A percentile compares a stretch with the other conserved stretches of the same genome.
These are phyloP conservation scores for Ophiostoma populinum DNA, from an alignment of 2,329 filamentous ascomycete genomes.

Conservation along the genomic window DNA sequence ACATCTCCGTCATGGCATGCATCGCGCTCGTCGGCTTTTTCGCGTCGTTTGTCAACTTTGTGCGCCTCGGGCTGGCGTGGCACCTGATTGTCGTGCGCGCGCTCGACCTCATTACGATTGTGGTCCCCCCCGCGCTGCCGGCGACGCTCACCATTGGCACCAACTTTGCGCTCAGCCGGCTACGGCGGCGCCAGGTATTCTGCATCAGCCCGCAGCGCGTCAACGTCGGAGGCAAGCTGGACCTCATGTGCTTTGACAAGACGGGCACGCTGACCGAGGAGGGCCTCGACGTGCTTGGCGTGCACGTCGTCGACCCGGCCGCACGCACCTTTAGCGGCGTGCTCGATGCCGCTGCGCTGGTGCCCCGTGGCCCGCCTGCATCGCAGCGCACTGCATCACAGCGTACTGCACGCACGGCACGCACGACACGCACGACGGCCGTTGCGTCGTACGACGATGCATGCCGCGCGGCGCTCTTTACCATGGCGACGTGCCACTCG, in stretches of 20 bases:
- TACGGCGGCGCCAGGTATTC: conserved; percentile 84
- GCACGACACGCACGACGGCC: too few relatives aligned
- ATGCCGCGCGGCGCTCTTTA: conserved; percentile 54
- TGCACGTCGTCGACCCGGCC: conserved; percentile 55
- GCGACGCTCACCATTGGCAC: conserved; percentile 93
- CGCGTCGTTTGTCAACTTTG: conserved; percentile 83
- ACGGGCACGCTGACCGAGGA: conserved; percentile 97
- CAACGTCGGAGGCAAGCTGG: conserved; percentile 89
- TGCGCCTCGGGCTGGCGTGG: conserved; percentile 69
- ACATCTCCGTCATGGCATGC: conserved; percentile 88
- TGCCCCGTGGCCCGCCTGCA: conserved; percentile 9
- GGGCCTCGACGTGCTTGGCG: conserved; percentile 80
- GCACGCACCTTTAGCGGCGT: conserved; percentile 56
- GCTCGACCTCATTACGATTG: conserved; percentile 90
- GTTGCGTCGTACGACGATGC: conserved; percentile 15
- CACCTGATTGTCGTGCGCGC: conserved; percentile 84
- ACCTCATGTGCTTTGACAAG: conserved; percentile 96
- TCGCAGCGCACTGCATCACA: neutral
- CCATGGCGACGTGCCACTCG: conserved; percentile 96
- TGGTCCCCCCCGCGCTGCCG: conserved; percentile 85
- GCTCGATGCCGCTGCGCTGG: conserved; percentile 37
- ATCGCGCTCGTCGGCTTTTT: conserved; percentile 78
- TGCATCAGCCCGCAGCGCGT: conserved; percentile 96
- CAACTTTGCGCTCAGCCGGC: conserved; percentile 74
- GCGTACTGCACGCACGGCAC: too few relatives aligned